Base-by-base conservation (phyloP, 768 basidiomycete species). In the Rhizopogon sp. region DNA sequence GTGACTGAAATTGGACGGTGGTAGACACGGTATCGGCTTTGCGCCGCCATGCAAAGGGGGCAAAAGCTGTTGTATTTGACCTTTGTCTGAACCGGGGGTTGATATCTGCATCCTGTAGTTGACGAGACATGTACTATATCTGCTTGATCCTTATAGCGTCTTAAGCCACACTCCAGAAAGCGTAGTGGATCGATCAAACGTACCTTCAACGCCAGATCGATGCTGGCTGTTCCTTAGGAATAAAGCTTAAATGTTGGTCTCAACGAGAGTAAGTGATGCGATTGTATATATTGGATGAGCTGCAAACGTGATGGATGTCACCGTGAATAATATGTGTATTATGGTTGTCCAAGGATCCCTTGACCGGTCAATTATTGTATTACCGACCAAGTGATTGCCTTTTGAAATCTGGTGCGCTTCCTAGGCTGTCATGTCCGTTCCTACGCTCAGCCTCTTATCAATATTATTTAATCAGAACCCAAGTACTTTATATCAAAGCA, bases 61-160 rank as follows among this genome's bases (percentile, higher is more conserved):
- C 54, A 44, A 79, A 78, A 6, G 72, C 66, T 22, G 69, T 74
- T 25, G 77, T 78, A 57, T 76, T 76, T 16, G 77, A 72, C 50
- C 76, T 66, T 54, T 72, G 74, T 51, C 76, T 69, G 49, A 64
- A 35, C 54, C 64, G 72, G 60, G 63, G 61, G 39, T 51, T 45
- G 39, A 62, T 65, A 56, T 70, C 66, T 56, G 68, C 53, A 63
- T 75, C 70, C 53, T 61, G 42, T 52, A 64, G 71, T 39, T 59
- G 52, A 61, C 62, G 69, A 40, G 68, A 68, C 68, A 70, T 70
- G 58, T 57, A 58, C 40, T 44, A 16, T 37, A 39, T 39, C 43
- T 29, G 25, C 20, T 13, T 45, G 43, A 22, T 50, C 9, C 52
- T 37, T 53, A 11, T 22, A 20, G 5, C 14, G 3, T 53, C n/a